phyloP scores from a whole-genome alignment of 2,329 filamentous ascomycete genomes.

The Gremmenia infestans region DNA sequence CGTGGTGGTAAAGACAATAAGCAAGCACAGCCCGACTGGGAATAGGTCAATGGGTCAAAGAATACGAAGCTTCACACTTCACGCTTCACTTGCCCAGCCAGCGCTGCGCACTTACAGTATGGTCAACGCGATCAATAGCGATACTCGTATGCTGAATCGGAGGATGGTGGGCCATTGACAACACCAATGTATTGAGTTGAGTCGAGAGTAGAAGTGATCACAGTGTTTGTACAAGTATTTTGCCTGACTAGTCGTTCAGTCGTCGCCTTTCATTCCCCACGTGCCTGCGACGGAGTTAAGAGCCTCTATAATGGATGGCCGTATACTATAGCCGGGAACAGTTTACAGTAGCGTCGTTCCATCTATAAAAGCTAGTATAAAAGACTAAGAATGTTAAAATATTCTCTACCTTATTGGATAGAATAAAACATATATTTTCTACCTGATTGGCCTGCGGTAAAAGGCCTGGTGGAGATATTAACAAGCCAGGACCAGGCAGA shows the following conservation, averaged over 20 bases:
- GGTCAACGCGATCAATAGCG: too few species aligned
- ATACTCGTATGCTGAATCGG: neutral
- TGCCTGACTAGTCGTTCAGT: neutral
- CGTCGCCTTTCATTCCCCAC: neutral
- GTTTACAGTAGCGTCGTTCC: neutral
- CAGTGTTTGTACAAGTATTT: too few species aligned
- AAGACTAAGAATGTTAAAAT: too few species aligned
- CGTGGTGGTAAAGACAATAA: neutral
- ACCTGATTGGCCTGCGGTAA: too few species aligned
- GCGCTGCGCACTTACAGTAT: neutral
- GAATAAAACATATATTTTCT: too few species aligned
- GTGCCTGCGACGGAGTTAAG: neutral
- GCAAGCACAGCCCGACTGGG: conserved; percentile 17
- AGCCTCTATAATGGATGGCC: neutral
- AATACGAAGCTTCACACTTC: conserved; percentile 1
- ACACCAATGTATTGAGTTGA: neutral
- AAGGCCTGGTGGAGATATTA: too few species aligned
- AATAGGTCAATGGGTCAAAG: neutral
- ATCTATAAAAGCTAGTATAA: too few species aligned
- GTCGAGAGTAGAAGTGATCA: too few species aligned
- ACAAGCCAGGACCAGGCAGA: too few species aligned
- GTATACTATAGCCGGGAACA: neutral
- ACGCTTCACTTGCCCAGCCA: neutral
- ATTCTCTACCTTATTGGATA: too few species aligned
- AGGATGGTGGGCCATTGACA: neutral